Percentiles rank a stretch among this genome's conserved stretches.
Evolutionary conservation across 805 yeast species (phyloP).

Genomic region (Metschnikowia similis): DNA sequence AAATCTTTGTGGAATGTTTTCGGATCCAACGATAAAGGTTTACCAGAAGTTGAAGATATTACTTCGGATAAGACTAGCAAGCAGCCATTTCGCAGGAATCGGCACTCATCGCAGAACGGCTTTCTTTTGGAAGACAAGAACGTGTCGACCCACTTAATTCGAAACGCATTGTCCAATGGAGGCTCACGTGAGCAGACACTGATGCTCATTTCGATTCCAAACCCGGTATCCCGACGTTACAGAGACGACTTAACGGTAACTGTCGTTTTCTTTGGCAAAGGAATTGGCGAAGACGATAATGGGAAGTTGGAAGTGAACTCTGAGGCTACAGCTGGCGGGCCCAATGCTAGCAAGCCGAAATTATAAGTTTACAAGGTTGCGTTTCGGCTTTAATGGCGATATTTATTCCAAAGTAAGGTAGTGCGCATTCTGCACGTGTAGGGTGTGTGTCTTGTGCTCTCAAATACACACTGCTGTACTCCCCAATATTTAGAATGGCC

Average conservation of each 20-base stretch:
- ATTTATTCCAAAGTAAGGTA: neutral
- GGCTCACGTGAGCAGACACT: conserved; percentile 85
- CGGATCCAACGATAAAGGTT: conserved; percentile 41
- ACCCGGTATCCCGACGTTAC: conserved; percentile 85
- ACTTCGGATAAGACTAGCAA: conserved; percentile 60
- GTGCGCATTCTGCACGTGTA: neutral
- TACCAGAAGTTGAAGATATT: conserved; percentile 62
- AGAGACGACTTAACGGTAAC: conserved; percentile 96
- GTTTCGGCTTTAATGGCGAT: neutral
- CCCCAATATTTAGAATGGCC: neutral
- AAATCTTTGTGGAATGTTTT: conserved; percentile 44
- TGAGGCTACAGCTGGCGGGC: conserved; percentile 58
- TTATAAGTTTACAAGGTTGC: conserved; percentile 22
- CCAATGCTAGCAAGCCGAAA: conserved; percentile 43
- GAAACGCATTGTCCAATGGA: conserved; percentile 86
- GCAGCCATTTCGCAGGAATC: conserved; percentile 65
- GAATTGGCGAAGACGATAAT: conserved; percentile 34
- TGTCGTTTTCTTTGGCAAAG: conserved; percentile 85
- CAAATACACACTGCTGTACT: neutral
- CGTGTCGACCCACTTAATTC: conserved; percentile 86
- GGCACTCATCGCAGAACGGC: conserved; percentile 28
- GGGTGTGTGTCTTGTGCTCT: neutral
- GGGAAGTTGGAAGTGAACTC: conserved; percentile 54
- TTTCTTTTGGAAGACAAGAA: conserved; percentile 76
- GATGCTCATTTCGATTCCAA: conserved; percentile 84